Conservation (phyloP, 2,329 filamentous ascomycete genomes). For the Colletotrichum sp. region DNA sequence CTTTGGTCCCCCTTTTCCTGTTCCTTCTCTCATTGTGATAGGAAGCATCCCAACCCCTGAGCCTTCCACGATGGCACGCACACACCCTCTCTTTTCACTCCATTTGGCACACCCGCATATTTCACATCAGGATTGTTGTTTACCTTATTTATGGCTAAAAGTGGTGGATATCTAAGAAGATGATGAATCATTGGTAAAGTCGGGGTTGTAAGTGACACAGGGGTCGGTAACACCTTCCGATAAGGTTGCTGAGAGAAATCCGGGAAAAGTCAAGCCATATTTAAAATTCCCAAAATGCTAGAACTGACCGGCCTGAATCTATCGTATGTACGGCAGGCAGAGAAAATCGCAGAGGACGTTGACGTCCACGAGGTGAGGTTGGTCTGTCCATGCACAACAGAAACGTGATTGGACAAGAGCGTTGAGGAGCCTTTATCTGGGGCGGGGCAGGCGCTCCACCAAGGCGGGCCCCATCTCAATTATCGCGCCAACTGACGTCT, state of each 20-base stretch:
- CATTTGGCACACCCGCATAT: accelerated
- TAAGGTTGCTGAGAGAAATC: background rate
- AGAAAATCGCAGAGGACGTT: background rate
- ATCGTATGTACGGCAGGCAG: no score
- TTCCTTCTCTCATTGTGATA: background rate
- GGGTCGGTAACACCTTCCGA: background rate
- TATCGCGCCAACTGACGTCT: background rate
- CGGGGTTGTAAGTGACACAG: background rate
- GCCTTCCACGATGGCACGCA: background rate
- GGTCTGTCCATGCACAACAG: background rate
- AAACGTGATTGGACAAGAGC: background rate
- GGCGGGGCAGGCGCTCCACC: background rate
- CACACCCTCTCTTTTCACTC: background rate
- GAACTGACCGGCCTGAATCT: no score
- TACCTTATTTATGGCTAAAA: no score
- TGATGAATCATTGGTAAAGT: background rate
- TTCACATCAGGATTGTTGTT: background rate
- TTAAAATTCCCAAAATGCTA: background rate
- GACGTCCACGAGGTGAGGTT: background rate
- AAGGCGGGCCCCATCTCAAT: background rate
- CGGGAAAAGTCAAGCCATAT: background rate
- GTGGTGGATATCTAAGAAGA: background rate
- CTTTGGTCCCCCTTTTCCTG: background rate
- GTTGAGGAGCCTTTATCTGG: background rate
- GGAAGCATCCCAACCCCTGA: background rate